Percentiles rank a stretch among this genome's conserved stretches.
Evolutionary conservation across 108 stramenopile genomes (phyloP).

Genomic region (Phaeodactylum tricornutum): DNA sequence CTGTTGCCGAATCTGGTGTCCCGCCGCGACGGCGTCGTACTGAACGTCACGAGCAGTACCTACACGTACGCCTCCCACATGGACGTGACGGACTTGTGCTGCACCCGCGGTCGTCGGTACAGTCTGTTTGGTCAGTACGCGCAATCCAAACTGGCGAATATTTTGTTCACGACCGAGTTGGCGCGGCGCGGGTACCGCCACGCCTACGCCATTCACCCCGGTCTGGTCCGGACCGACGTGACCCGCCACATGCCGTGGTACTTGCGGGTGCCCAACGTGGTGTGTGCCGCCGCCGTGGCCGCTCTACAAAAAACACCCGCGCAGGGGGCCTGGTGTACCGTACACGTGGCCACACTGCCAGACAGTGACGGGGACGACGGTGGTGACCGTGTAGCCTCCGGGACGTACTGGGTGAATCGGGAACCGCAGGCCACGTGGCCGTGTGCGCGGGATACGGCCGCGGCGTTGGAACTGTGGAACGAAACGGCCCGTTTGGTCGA

Average conservation of each 20-base stretch:
- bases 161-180: constrained; percentile 68
- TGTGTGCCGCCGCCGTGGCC: constrained; percentile 37
- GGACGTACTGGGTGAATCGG: constrained; percentile 24
- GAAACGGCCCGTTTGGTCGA: constrained; percentile 1
- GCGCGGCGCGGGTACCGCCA: constrained; percentile 2
- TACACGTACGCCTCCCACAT: constrained; percentile 20
- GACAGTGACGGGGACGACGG: background rate
- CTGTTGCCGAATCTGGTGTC: constrained; percentile 17
- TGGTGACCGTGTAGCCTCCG: constrained; percentile 1
- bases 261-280: constrained; percentile 41
- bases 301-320: constrained; percentile 64
- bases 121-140: constrained; percentile 78
- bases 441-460: background rate
- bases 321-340: constrained; percentile 76
- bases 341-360: constrained; percentile 21
- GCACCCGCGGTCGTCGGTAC: constrained; percentile 39
- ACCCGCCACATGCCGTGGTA: constrained; percentile 77
- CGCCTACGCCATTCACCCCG: constrained; percentile 73
- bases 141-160: constrained; percentile 82
- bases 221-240: constrained; percentile 83
- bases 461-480: constrained; percentile 3
- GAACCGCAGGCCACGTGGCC: constrained; percentile 1
- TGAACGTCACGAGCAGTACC: constrained; percentile 34
- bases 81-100: constrained; percentile 61
- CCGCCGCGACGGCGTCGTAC: background rate